Conservation (phyloP, 441 rosid genomes). For the Flueggea neowawraea region DNA sequence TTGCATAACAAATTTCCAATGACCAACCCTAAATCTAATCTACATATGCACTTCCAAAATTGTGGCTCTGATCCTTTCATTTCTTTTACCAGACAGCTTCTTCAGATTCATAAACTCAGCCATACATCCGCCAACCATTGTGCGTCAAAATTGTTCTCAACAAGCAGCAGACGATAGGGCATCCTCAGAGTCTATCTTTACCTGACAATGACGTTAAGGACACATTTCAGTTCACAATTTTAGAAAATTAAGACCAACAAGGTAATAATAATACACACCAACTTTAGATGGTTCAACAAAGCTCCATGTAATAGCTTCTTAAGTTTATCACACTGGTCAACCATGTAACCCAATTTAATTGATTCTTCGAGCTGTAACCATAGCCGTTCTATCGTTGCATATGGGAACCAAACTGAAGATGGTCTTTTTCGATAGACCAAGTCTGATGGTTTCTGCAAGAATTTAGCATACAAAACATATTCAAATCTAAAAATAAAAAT, state of each 20-base stretch:
- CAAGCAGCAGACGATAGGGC: slow-evolving; percentile 40
- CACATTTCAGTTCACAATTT: background rate
- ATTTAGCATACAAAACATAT: slow-evolving; percentile 7
- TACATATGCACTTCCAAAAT: too few species aligned
- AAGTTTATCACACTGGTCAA: slow-evolving; percentile 78
- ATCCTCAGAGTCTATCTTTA: slow-evolving; percentile 79
- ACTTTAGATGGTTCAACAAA: slow-evolving; percentile 77
- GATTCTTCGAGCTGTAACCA: slow-evolving; percentile 82
- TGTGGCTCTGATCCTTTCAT: too few species aligned
- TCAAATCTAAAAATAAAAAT: too few species aligned
- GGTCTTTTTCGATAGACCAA: slow-evolving; percentile 73
- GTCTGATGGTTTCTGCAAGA: slow-evolving; percentile 74
- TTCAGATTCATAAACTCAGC: too few species aligned
- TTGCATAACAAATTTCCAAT: too few species aligned
- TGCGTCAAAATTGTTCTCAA: slow-evolving; percentile 1
- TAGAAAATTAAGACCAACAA: background rate
- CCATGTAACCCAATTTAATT: slow-evolving; percentile 59
- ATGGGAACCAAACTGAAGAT: slow-evolving; percentile 86
- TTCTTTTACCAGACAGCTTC: too few species aligned
- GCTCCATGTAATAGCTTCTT: slow-evolving; percentile 61
- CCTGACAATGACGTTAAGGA: slow-evolving; percentile 36
- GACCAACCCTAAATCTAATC: too few species aligned
- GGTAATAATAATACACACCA: slow-evolving; percentile 32
- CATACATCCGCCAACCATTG: too few species aligned
- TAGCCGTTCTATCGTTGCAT: slow-evolving; percentile 62